phyloP scores from a whole-genome alignment of 2,329 filamentous ascomycete species.

The Fusarium albosuccineum region DNA sequence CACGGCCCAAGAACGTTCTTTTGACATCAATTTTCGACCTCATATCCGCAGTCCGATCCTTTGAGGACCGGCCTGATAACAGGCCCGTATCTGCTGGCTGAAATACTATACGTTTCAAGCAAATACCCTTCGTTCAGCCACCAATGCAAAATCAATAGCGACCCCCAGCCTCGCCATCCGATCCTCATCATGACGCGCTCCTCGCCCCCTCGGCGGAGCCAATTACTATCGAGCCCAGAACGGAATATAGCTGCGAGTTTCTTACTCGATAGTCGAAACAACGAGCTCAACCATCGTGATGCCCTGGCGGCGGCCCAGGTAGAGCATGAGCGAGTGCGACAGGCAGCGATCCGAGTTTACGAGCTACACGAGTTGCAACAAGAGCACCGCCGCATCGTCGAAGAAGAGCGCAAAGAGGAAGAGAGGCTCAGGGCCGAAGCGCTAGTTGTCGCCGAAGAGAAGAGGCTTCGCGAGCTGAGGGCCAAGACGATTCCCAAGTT shows the following conservation, averaged over 20 bases:
- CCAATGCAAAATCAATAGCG: conserved; percentile 43
- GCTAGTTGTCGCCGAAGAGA: conserved; percentile 61
- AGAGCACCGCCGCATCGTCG: conserved; percentile 58
- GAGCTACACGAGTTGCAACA: conserved; percentile 62
- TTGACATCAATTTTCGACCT: conserved; percentile 20
- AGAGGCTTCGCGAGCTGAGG: conserved; percentile 61
- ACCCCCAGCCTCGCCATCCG: conserved; percentile 12
- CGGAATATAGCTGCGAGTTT: conserved; percentile 68
- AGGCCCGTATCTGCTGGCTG: background rate
- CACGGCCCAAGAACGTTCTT: conserved; percentile 35
- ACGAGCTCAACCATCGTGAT: conserved; percentile 72
- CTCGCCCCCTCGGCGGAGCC: conserved; percentile 56
- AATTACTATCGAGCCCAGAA: conserved; percentile 58
- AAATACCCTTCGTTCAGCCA: conserved; percentile 1
- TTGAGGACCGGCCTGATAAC: conserved; percentile 1
- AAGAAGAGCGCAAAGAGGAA: conserved; percentile 61
- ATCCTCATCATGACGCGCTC: conserved; percentile 57
- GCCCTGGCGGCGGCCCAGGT: conserved; percentile 75
- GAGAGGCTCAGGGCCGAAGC: conserved; percentile 61
- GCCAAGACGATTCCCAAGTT: conserved; percentile 60
- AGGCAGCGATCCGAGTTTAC: conserved; percentile 62
- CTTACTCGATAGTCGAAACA: conserved; percentile 72
- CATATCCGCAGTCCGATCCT: conserved; percentile 5
- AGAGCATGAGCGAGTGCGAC: conserved; percentile 75
- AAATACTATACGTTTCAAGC: background rate